A percentile compares a stretch with the other conserved stretches of the same genome.
These are phyloP conservation scores for Backusella sp. DNA, from an alignment of 192 early-diverging fungal species.

Conservation along the genomic window DNA sequence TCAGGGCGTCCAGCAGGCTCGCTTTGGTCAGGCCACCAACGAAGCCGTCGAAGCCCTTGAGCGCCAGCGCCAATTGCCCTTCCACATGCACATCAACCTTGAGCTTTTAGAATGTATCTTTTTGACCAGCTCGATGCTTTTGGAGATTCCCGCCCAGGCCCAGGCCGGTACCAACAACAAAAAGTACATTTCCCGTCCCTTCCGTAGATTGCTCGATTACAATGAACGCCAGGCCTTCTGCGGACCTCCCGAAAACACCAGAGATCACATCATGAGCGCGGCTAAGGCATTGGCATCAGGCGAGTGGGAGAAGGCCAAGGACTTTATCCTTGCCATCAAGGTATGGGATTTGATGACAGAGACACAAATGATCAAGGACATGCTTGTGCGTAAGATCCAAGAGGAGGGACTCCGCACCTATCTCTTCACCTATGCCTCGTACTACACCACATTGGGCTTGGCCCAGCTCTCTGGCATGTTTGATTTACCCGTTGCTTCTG, in stretches of 20 bases:
- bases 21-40: constrained; percentile 71
- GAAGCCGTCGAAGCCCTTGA: constrained; percentile 88
- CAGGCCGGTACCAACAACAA: constrained; percentile 61
- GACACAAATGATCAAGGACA: constrained; percentile 82
- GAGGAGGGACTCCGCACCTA: constrained; percentile 96
- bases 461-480: constrained; percentile 88
- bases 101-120: constrained; percentile 98
- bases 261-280: constrained; percentile 98
- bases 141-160: constrained; percentile 98
- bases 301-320: constrained; percentile 88
- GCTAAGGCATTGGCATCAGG: constrained; percentile 88
- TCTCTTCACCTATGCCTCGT: constrained; percentile 87
- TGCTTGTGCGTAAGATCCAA: constrained; percentile 89
- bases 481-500: constrained; percentile 60
- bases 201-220: constrained; percentile 92
- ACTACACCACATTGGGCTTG: constrained; percentile 88
- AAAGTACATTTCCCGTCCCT: constrained; percentile 85
- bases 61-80: constrained; percentile 94
- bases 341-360: constrained; percentile 95
- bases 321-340: constrained; percentile 88
- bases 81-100: constrained; percentile 99
- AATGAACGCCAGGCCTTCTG: constrained; percentile 95
- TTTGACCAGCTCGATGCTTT: constrained; percentile 91
- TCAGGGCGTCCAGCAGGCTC: constrained; percentile 68
- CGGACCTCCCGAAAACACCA: constrained; percentile 97